phyloP scores from a whole-genome alignment of 306 rosid species.

The Lathyrus oleraceus region DNA sequence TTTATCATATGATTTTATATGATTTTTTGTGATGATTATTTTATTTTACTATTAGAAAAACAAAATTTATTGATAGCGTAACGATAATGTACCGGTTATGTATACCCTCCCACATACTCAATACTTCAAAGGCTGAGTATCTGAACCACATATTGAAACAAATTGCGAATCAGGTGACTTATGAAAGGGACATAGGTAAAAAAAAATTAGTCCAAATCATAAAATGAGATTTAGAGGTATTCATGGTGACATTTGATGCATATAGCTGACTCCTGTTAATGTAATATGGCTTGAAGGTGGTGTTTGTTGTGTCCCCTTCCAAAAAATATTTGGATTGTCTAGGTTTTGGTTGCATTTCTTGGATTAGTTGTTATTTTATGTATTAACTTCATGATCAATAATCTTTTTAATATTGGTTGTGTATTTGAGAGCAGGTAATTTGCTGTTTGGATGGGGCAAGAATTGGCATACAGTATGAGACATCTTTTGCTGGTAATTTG shows the following conservation, averaged over 20 bases:
- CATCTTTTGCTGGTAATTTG: conserved; percentile 83
- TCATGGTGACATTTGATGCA: not conserved
- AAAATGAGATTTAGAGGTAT: not conserved
- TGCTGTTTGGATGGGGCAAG: conserved; percentile 91
- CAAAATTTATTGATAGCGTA: too few relatives aligned
- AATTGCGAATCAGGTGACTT: too few relatives aligned
- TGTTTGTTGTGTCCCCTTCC: not conserved
- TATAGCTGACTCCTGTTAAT: not conserved
- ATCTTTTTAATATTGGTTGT: conserved; percentile 21
- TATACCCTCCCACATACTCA: too few relatives aligned
- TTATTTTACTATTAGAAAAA: too few relatives aligned
- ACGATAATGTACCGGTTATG: too few relatives aligned
- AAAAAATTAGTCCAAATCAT: not conserved
- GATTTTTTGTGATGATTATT: too few relatives aligned
- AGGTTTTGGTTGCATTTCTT: not conserved
- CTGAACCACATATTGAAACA: too few relatives aligned
- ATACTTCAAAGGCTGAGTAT: too few relatives aligned
- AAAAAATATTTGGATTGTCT: not conserved
- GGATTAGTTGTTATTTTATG: conserved; percentile 14
- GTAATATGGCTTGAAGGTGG: not conserved
- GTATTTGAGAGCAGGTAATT: conserved; percentile 64
- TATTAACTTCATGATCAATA: conserved; percentile 1
- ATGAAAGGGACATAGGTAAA: not conserved
- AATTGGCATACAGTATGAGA: conserved; percentile 89
- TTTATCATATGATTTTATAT: too few relatives aligned